phyloP scores from a whole-genome alignment of 2,329 filamentous ascomycete species.

The Stagonosporopsis rhizophila region DNA sequence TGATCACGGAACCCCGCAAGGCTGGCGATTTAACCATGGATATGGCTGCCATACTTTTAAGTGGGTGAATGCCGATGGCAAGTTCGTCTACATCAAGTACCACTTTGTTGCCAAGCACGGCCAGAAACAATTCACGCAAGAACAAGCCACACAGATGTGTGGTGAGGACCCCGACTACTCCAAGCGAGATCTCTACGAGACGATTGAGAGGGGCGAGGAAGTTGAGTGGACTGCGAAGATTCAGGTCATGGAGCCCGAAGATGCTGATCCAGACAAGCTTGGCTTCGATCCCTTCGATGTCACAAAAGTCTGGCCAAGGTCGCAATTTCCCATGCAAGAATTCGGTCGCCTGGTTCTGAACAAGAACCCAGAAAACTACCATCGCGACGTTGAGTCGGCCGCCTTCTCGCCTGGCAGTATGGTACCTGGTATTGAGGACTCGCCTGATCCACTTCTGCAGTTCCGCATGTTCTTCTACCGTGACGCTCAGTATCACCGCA shows the following conservation, averaged over 20 bases:
- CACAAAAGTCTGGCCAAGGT: slow-evolving; percentile 61
- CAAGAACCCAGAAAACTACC: slow-evolving; percentile 62
- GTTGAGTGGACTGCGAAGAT: slow-evolving; percentile 55
- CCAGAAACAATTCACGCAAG: slow-evolving; percentile 56
- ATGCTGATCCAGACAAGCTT: slow-evolving; percentile 57
- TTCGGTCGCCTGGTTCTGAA: slow-evolving; percentile 61
- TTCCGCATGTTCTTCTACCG: slow-evolving; percentile 40
- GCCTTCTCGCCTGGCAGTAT: slow-evolving; percentile 59
- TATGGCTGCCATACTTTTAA: slow-evolving; percentile 59
- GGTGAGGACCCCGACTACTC: slow-evolving; percentile 61
- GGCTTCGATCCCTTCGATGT: slow-evolving; percentile 62
- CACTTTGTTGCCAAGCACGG: slow-evolving; percentile 58
- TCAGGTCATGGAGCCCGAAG: slow-evolving; percentile 56
- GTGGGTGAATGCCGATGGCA: slow-evolving; percentile 56
- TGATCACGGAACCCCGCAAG: slow-evolving; percentile 58
- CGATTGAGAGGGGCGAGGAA: slow-evolving; percentile 53
- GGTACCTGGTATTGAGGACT: slow-evolving; percentile 60
- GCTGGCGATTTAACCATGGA: slow-evolving; percentile 51
- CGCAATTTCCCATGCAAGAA: slow-evolving; percentile 57
- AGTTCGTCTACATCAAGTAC: slow-evolving; percentile 61
- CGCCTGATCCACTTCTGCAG: slow-evolving; percentile 30
- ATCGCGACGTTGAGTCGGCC: slow-evolving; percentile 49
- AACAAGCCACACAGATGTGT: slow-evolving; percentile 54
- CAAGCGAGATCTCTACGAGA: slow-evolving; percentile 56
- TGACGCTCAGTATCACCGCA: slow-evolving; percentile 60